phyloP scores from a whole-genome alignment of 441 rosid genomes.

The Theobroma grandiflorum region DNA sequence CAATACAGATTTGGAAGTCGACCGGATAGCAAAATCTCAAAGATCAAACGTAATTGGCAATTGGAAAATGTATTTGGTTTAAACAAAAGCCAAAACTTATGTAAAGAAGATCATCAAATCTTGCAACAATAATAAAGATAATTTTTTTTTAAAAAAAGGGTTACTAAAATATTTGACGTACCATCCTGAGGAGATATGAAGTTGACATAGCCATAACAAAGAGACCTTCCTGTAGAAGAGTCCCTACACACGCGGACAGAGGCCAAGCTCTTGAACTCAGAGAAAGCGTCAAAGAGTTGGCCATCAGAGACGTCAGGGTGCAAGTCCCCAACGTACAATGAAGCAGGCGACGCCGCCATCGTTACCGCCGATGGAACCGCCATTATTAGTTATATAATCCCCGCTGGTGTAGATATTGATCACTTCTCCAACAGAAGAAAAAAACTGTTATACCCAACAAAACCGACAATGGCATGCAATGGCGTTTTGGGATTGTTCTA shows the following conservation, averaged over 20 bases:
- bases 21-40: background rate
- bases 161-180: slow-evolving; percentile 14
- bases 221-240: slow-evolving; percentile 63
- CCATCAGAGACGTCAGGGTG: slow-evolving; percentile 65
- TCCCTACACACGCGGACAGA: slow-evolving; percentile 80
- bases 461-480: background rate
- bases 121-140: background rate
- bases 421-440: background rate
- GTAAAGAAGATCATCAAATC: background rate
- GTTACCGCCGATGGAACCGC: slow-evolving; percentile 53
- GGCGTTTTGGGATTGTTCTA: background rate
- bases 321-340: slow-evolving; percentile 81
- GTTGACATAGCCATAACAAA: slow-evolving; percentile 89
- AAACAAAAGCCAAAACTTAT: too few relatives aligned
- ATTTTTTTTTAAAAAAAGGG: background rate
- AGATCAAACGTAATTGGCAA: background rate
- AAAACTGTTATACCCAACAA: background rate
- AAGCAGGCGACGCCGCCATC: slow-evolving; percentile 42
- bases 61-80: too few relatives aligned
- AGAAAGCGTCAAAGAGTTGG: slow-evolving; percentile 56
- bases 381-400: slow-evolving; percentile 32
- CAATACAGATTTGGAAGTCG: background rate
- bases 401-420: background rate
- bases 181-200: slow-evolving; percentile 57
- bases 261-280: slow-evolving; percentile 62